Conservation (phyloP, 2,329 filamentous ascomycete genomes). For the Neonectria ditissima region DNA sequence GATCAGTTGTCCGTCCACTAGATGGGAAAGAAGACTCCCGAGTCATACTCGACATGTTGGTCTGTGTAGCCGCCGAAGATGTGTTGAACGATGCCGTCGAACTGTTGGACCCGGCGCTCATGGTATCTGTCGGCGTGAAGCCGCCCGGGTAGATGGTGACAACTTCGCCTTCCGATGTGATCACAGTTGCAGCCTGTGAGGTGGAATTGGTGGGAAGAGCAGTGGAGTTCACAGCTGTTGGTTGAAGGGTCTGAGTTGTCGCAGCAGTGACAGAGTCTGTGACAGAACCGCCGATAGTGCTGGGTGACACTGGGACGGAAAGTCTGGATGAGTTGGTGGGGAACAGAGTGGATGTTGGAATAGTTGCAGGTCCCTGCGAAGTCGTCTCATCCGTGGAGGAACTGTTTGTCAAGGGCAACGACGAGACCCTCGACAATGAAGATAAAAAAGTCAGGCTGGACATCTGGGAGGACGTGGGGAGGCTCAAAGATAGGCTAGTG, state of each 20-base stretch:
- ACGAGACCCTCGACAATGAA: background rate
- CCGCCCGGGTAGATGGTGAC: constrained; percentile 36
- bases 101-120: constrained; percentile 13
- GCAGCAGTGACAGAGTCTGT: constrained; percentile 11
- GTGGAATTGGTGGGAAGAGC: constrained; percentile 23
- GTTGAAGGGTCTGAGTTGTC: constrained; percentile 8
- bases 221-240: constrained; percentile 19
- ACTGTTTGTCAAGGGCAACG: constrained; percentile 2
- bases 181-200: constrained; percentile 15
- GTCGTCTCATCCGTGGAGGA: constrained; percentile 9
- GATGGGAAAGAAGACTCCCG: background rate
- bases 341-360: background rate
- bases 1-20: constrained; percentile 7
- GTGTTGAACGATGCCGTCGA: constrained; percentile 20
- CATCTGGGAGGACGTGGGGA: background rate
- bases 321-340: constrained; percentile 7
- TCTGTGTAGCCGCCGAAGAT: constrained; percentile 16
- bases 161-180: constrained; percentile 30
- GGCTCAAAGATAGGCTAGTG: background rate
- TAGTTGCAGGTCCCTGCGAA: background rate
- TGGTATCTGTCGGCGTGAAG: constrained; percentile 22
- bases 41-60: constrained; percentile 18
- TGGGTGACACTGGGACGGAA: background rate
- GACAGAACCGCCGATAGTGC: constrained; percentile 4
- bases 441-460: background rate